phyloP scores from a whole-genome alignment of 306 rosid genomes.

The Cicer yamashitae region DNA sequence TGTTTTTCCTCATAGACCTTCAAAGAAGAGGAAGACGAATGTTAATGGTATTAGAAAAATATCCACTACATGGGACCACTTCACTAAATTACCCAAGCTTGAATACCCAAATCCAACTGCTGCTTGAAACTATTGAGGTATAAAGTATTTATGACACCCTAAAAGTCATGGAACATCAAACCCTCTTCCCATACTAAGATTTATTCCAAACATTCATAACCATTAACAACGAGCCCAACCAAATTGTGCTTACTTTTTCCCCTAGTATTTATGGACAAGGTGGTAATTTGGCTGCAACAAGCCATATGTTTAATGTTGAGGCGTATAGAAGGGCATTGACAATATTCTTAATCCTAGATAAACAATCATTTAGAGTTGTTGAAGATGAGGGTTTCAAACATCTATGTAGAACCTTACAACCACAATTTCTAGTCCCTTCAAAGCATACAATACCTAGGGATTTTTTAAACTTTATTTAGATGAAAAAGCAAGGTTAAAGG shows the following conservation, averaged over 20 bases:
- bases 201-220: too few species aligned
- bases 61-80: neutral
- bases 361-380: neutral
- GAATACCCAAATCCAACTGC: neutral
- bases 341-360: too few species aligned
- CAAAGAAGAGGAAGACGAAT: neutral
- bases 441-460: neutral
- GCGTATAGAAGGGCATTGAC: too few species aligned
- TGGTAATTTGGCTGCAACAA: too few species aligned
- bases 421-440: neutral
- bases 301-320: too few species aligned
- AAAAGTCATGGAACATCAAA: too few species aligned
- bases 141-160: too few species aligned
- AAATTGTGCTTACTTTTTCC: too few species aligned
- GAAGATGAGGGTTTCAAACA: neutral
- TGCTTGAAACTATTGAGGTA: too few species aligned
- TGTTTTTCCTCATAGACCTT: neutral
- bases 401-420: neutral
- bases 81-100: neutral
- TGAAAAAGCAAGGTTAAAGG: neutral
- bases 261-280: too few species aligned
- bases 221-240: too few species aligned
- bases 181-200: too few species aligned
- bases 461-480: neutral
- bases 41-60: neutral